phyloP scores from a whole-genome alignment of 2,329 filamentous ascomycete genomes.

The Xylaria sp. region DNA sequence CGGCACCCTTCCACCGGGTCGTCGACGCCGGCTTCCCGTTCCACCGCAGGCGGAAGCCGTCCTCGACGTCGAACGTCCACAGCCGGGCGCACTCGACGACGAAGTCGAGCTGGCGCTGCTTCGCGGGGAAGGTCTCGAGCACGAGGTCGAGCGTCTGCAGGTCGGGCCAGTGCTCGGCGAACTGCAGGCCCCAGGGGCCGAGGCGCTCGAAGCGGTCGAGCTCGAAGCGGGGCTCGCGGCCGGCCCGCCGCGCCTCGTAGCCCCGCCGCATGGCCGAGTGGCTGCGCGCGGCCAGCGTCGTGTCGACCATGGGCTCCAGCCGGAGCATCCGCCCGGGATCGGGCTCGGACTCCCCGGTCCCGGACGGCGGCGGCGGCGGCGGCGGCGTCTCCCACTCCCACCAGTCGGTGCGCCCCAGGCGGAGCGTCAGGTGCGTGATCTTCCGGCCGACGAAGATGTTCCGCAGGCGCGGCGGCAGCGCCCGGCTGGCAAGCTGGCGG shows the following conservation, averaged over 20 bases:
- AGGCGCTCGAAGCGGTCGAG: conserved; percentile 30
- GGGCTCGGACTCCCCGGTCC: not conserved
- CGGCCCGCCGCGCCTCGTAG: conserved; percentile 29
- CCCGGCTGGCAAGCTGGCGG: not conserved
- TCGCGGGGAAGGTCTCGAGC: conserved; percentile 31
- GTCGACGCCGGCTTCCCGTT: conserved; percentile 20
- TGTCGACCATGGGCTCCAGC: conserved; percentile 34
- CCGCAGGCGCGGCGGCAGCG: not conserved
- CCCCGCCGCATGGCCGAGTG: conserved; percentile 28
- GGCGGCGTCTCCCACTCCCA: conserved; percentile 29
- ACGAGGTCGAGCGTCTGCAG: conserved; percentile 30
- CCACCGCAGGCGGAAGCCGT: conserved; percentile 29
- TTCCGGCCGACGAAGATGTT: conserved; percentile 15
- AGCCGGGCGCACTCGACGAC: conserved; percentile 32
- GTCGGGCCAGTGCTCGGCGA: conserved; percentile 32
- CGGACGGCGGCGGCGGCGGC: too few species aligned
- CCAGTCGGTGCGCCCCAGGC: conserved; percentile 33
- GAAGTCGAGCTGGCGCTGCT: conserved; percentile 29
- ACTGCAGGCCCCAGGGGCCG: conserved; percentile 31
- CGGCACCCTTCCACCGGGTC: conserved; percentile 28
- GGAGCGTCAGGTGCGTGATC: conserved; percentile 31
- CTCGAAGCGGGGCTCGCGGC: conserved; percentile 29
- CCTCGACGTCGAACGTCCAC: conserved; percentile 30
- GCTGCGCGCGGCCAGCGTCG: conserved; percentile 23
- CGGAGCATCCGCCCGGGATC: conserved; percentile 22